A percentile compares a stretch with the other conserved stretches of the same genome.
Evolutionary conservation across 2,329 filamentous ascomycete species (phyloP).

Genomic region (Pezicula neosporulosa): DNA sequence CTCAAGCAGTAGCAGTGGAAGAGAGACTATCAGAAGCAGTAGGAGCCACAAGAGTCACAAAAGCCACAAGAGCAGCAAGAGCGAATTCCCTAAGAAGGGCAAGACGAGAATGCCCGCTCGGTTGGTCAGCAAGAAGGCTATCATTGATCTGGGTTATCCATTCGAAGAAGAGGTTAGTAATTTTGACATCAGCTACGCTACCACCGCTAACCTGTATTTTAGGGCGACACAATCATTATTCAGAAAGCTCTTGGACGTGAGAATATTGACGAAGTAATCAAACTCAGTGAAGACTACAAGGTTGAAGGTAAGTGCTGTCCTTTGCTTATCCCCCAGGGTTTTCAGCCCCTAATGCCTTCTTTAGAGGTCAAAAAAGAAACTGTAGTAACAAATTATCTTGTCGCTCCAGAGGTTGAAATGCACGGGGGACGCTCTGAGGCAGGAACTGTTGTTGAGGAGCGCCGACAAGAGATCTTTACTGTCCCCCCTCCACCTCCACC

Average conservation of each 20-base stretch:
- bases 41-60: conserved; percentile 37
- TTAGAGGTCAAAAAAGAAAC: conserved; percentile 11
- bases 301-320: conserved; percentile 41
- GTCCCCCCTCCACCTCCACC: conserved; percentile 20
- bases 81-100: conserved; percentile 74
- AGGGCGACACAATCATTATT: conserved; percentile 80
- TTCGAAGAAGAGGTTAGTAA: conserved; percentile 76
- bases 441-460: conserved; percentile 46
- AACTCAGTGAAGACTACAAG: conserved; percentile 74
- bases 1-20: conserved; percentile 39
- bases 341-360: conserved; percentile 9
- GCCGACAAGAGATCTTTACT: conserved; percentile 38
- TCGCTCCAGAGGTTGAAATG: conserved; percentile 23
- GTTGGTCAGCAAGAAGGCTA: conserved; percentile 74
- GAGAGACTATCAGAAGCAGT: conserved; percentile 43
- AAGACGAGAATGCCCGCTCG: conserved; percentile 85
- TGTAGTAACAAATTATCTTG: conserved; percentile 19
- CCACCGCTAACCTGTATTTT: conserved; percentile 27
- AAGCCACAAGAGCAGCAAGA: conserved; percentile 47
- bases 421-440: conserved; percentile 42
- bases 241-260: conserved; percentile 82
- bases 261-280: conserved; percentile 87
- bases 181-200: background rate
- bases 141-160: conserved; percentile 82
- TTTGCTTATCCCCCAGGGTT: conserved; percentile 4